Conservation (phyloP, 2,329 filamentous ascomycete genomes). For the Acephala macrosclerotiorum region DNA sequence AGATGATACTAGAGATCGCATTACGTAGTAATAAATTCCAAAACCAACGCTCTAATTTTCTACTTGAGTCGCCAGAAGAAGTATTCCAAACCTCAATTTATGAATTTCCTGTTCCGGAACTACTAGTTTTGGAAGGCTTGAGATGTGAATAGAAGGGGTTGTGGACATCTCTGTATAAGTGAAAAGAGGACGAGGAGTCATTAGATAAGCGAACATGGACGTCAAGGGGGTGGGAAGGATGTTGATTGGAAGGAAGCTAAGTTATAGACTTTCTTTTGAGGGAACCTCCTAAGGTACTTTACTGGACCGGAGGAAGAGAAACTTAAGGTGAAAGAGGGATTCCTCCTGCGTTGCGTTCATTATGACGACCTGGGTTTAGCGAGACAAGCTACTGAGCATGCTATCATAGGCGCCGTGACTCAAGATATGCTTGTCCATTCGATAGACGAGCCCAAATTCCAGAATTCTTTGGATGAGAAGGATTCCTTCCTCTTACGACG, state of each 20-base stretch:
- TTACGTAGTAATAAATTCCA: no score
- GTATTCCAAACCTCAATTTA: constrained; percentile 31
- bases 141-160: constrained; percentile 36
- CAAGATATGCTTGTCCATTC: neutral
- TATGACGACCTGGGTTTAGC: neutral
- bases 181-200: constrained; percentile 46
- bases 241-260: constrained; percentile 37
- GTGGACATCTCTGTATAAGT: constrained; percentile 42
- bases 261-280: constrained; percentile 44
- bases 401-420: constrained; percentile 25
- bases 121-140: constrained; percentile 41
- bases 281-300: constrained; percentile 42
- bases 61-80: constrained; percentile 35
- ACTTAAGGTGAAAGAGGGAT: neutral
- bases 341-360: neutral
- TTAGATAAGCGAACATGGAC: constrained; percentile 38
- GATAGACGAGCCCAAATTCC: neutral
- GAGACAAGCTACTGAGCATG: constrained; percentile 12
- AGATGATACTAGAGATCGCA: no score
- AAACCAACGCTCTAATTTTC: constrained; percentile 29
- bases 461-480: constrained; percentile 33
- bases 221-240: constrained; percentile 19
- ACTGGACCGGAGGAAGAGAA: constrained; percentile 11
- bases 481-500: constrained; percentile 13
- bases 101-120: constrained; percentile 40